Evolutionary conservation across 2,329 filamentous ascomycete genomes (phyloP).

Genomic region (Rhytidhysteron rufulum): DNA sequence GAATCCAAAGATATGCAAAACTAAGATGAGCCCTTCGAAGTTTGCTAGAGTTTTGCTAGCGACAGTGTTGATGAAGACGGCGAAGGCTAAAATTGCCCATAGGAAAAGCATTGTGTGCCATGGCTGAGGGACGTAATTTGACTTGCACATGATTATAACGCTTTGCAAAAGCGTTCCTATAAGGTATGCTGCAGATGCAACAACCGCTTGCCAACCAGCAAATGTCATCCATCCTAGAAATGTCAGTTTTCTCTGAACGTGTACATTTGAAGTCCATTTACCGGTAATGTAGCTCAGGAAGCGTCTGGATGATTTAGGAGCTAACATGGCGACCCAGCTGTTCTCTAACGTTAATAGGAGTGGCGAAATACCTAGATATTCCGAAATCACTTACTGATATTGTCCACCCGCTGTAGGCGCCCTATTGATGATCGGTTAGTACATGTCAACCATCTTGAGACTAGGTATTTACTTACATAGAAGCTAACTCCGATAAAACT

Average conservation of each 20-base stretch:
- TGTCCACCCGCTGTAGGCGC: conserved; percentile 22
- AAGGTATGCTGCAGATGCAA: conserved; percentile 15
- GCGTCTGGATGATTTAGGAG: conserved; percentile 28
- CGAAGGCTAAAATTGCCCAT: conserved; percentile 36
- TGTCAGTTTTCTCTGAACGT: too few relatives aligned
- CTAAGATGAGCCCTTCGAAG: conserved; percentile 41
- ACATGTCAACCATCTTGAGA: background rate
- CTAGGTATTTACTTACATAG: conserved; percentile 14
- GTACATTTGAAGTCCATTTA: conserved; percentile 12
- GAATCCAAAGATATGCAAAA: conserved; percentile 45
- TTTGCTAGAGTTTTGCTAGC: conserved; percentile 37
- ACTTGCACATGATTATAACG: conserved; percentile 24
- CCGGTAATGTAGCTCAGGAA: conserved; percentile 37
- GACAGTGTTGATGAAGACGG: conserved; percentile 37
- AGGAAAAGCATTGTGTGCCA: conserved; percentile 47
- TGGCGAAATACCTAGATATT: too few relatives aligned
- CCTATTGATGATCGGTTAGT: conserved; percentile 12
- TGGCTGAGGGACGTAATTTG: conserved; percentile 23
- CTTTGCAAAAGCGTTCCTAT: conserved; percentile 8
- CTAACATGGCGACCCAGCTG: conserved; percentile 33
- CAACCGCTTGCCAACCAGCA: conserved; percentile 34
- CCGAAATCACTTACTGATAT: too few relatives aligned
- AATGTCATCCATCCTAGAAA: conserved; percentile 32
- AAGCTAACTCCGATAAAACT: conserved; percentile 14
- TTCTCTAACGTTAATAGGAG: too few relatives aligned